Conservation (phyloP, 305 asterid species). For the Striga hermonthica region DNA sequence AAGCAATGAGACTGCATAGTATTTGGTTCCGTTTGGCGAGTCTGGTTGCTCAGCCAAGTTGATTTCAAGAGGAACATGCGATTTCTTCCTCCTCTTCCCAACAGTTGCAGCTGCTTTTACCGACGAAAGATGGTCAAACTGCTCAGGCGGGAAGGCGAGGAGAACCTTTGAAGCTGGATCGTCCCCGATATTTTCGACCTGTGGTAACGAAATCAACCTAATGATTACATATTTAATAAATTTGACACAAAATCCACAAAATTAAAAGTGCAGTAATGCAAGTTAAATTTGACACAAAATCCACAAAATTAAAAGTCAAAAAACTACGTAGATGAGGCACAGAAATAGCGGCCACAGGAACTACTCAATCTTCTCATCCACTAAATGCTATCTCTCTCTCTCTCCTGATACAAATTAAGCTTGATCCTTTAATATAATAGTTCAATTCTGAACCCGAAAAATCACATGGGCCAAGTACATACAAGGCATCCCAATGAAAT, state of each 20-base stretch:
- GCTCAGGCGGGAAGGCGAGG: conserved; percentile 69
- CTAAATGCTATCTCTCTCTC: no score
- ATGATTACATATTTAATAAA: conserved; percentile 23
- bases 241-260: no score
- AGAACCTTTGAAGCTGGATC: conserved; percentile 69
- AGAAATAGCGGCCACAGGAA: neutral
- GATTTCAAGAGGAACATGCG: conserved; percentile 63
- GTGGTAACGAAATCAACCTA: conserved; percentile 28
- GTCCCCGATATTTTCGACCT: conserved; percentile 75
- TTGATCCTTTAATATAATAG: no score
- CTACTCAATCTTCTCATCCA: no score
- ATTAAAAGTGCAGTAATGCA: no score
- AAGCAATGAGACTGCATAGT: conserved; percentile 51
- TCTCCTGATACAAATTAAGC: no score
- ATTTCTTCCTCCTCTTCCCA: conserved; percentile 82
- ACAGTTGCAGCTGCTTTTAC: conserved; percentile 67
- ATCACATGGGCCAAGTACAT: no score
- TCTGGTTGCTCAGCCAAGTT: conserved; percentile 48
- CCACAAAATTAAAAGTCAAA: no score
- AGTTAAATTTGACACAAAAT: no score
- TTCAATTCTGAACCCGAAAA: no score
- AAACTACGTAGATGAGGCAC: neutral
- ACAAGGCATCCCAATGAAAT: no score
- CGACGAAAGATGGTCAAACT: conserved; percentile 67
- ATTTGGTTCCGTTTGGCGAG: conserved; percentile 70